Conservation (phyloP, 2,329 filamentous ascomycete species). For the Alternaria atra region DNA sequence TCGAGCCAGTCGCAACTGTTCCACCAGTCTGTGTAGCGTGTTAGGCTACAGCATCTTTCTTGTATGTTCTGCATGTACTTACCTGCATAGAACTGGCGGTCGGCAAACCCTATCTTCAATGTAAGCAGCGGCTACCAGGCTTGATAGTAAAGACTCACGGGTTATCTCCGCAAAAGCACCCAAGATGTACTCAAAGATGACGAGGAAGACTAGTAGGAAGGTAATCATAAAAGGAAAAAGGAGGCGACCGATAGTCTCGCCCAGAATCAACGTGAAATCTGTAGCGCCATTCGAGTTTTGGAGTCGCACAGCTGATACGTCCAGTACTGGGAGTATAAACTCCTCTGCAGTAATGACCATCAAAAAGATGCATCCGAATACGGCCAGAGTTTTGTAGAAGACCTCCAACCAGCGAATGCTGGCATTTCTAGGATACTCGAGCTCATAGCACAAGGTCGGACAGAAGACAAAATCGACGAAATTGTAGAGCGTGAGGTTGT, state of each 20-base stretch:
- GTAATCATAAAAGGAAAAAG: conserved; percentile 98
- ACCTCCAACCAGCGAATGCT: conserved; percentile 82
- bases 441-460: conserved; percentile 95
- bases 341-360: conserved; percentile 91
- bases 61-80: conserved; percentile 43
- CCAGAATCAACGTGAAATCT: conserved; percentile 80
- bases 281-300: conserved; percentile 58
- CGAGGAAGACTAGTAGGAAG: conserved; percentile 93
- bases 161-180: conserved; percentile 96
- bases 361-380: conserved; percentile 96
- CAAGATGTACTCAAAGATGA: conserved; percentile 97
- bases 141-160: conserved; percentile 48
- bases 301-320: conserved; percentile 71
- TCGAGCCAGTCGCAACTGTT: conserved; percentile 88
- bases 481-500: conserved; percentile 84
- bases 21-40: conserved; percentile 71
- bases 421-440: conserved; percentile 87
- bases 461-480: conserved; percentile 89
- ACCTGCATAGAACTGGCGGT: conserved; percentile 14
- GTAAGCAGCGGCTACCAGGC: not conserved
- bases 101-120: conserved; percentile 6
- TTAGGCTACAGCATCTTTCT: not conserved
- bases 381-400: conserved; percentile 83
- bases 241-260: conserved; percentile 88
- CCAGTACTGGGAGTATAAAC: conserved; percentile 90